Base-by-base conservation (phyloP, 2,329 filamentous ascomycete genomes). In the Didymella segeticola region DNA sequence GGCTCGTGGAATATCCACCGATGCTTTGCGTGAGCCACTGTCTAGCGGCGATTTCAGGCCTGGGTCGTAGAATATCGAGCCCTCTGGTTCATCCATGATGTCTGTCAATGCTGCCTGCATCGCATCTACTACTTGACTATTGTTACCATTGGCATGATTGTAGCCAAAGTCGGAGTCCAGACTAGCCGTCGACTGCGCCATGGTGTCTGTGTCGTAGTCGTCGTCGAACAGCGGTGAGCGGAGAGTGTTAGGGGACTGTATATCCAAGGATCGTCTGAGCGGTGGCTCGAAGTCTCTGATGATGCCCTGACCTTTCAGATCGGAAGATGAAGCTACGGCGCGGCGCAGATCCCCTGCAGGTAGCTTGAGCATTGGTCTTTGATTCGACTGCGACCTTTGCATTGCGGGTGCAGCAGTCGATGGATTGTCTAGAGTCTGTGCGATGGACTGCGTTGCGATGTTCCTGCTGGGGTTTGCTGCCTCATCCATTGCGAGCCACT, bases 31-130 rank as follows among this genome's bases (percentile, higher is more conserved):
- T 0, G 88, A 89, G 27, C 84, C 81, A 39, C 82, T 82, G n/a
- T 87, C 85, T 33, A 79, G 78, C 81, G 84, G 20, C 80, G 74
- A 68, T 78, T 84, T 43, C 80, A 82, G 26, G 73, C 74, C 39
- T 71, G 76, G 48, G 3, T 84, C 82, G 3, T 82, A 82, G 70
- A 93, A 91, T 0, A 93, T 74, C 0, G 89, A 90, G 14, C 84
- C 84, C 33, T 86, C 78, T 17, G 89, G 86, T 41, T 89, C 85
- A 61, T 92, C 87, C 80, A 99, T 89, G 58, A 99, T 99, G 60
- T 93, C 90, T 61, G 89, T 96, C 42, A 99, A 80, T 14, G 93
- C 95, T 61, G 90, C 86, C 72, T 98, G 93, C 84, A 99, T 93
- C 3, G 91, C 93, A 75, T 96, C 86, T 5, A 99, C 92, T 23